Conservation (phyloP, 345 rosid genomes). For the Hevea brasiliensis region DNA sequence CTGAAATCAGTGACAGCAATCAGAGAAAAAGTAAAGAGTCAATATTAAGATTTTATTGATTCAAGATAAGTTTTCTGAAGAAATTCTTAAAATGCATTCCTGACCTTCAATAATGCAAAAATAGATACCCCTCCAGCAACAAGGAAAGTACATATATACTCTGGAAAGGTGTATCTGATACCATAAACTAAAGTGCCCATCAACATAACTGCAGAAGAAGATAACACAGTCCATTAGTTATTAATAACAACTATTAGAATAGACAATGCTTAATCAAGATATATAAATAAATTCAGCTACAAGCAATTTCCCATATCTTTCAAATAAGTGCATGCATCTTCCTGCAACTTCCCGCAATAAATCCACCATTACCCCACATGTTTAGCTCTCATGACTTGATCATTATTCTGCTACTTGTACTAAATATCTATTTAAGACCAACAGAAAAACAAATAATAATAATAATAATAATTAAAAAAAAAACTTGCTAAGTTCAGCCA, state of each 20-base stretch:
- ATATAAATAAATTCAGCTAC: no score
- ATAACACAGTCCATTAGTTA: constrained; percentile 14
- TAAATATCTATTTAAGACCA: no score
- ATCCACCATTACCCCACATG: neutral
- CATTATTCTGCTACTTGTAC: no score
- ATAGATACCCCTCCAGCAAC: constrained; percentile 93
- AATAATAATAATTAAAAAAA: no score
- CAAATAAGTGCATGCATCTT: neutral
- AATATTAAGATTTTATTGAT: constrained; percentile 1
- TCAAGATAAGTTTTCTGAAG: neutral
- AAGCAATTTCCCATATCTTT: neutral
- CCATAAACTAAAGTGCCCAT: constrained; percentile 96
- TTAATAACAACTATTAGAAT: constrained; percentile 6
- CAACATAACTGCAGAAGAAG: constrained; percentile 70
- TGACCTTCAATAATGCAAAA: constrained; percentile 87
- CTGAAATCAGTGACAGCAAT: constrained; percentile 40
- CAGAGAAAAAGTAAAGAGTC: neutral
- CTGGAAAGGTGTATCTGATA: constrained; percentile 71
- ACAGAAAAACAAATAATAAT: no score
- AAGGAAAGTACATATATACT: constrained; percentile 76
- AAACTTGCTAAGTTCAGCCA: no score
- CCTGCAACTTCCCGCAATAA: neutral
- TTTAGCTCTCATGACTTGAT: neutral
- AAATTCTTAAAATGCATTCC: neutral
- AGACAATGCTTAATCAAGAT: neutral